Evolutionary conservation across 108 stramenopile species (phyloP).

Genomic region (Licmophora abbreviata): DNA sequence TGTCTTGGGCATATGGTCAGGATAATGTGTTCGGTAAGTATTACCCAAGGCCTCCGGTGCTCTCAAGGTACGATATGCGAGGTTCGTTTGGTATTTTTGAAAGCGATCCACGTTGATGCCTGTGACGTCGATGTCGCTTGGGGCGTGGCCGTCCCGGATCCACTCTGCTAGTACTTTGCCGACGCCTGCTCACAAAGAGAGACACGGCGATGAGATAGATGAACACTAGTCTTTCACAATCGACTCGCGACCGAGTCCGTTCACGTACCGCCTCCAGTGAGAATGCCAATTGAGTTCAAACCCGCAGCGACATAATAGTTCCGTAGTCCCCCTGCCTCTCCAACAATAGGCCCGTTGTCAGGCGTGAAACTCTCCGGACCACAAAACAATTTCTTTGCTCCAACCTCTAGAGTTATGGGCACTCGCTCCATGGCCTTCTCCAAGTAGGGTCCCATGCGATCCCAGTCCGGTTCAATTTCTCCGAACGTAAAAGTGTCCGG

Average conservation of each 20-base stretch:
- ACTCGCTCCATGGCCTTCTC: conserved; percentile 53
- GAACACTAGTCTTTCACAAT: too few relatives aligned
- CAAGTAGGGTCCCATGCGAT: conserved; percentile 70
- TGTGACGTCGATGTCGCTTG: conserved; percentile 46
- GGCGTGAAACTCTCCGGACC: conserved; percentile 79
- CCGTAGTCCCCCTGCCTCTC: conserved; percentile 43
- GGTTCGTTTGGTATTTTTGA: conserved; percentile 44
- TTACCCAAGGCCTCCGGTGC: conserved; percentile 49
- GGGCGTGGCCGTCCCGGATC: conserved; percentile 36
- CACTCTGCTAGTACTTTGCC: conserved; percentile 47
- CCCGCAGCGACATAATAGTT: conserved; percentile 71
- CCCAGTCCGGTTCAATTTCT: conserved; percentile 67
- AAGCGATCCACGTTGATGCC: conserved; percentile 52
- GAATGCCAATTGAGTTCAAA: conserved; percentile 68
- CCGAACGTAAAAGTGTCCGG: conserved; percentile 53
- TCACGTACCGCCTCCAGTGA: conserved; percentile 66
- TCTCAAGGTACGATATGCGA: conserved; percentile 36
- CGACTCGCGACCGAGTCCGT: too few relatives aligned
- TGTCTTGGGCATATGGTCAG: conserved; percentile 39
- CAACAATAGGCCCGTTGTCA: conserved; percentile 42
- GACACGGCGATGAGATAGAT: too few relatives aligned
- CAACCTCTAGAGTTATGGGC: conserved; percentile 38
- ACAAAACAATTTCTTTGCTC: conserved; percentile 71
- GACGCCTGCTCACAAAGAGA: too few relatives aligned
- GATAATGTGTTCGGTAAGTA: conserved; percentile 60